Conservation (phyloP, 805 yeast species). For the Starmerella davenportii region DNA sequence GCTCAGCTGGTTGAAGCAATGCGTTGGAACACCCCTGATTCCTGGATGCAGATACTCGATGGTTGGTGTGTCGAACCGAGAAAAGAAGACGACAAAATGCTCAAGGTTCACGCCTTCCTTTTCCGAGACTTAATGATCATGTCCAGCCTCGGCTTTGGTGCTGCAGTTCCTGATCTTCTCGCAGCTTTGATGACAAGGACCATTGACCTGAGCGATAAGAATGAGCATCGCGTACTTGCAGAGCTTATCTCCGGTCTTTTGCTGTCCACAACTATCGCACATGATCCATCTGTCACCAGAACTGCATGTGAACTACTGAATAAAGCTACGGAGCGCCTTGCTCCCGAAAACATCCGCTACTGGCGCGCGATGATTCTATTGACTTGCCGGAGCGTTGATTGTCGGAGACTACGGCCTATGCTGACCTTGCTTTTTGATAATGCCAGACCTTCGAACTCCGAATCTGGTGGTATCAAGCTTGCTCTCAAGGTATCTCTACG, state of each 20-base stretch:
- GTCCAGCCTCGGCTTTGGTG: slow-evolving; percentile 4
- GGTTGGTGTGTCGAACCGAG: slow-evolving; percentile 42
- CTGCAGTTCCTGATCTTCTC: slow-evolving; percentile 36
- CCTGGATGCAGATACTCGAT: slow-evolving; percentile 20
- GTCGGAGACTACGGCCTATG: slow-evolving; percentile 34
- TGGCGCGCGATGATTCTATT: slow-evolving; percentile 70
- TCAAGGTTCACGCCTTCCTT: slow-evolving; percentile 49
- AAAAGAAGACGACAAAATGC: slow-evolving; percentile 34
- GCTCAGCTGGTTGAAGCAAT: neutral
- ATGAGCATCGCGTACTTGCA: slow-evolving; percentile 54
- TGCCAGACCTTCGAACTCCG: slow-evolving; percentile 4
- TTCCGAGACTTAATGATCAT: slow-evolving; percentile 31
- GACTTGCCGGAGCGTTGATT: slow-evolving; percentile 39
- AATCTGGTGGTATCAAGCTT: slow-evolving; percentile 9
- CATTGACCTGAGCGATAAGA: slow-evolving; percentile 37
- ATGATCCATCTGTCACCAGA: neutral
- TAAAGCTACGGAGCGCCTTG: slow-evolving; percentile 39
- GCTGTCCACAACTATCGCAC: slow-evolving; percentile 6
- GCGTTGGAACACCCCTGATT: neutral
- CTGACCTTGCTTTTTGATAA: neutral
- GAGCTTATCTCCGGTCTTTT: slow-evolving; percentile 29
- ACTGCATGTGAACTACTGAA: slow-evolving; percentile 8
- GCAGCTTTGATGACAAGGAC: slow-evolving; percentile 19
- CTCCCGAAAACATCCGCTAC: slow-evolving; percentile 52
- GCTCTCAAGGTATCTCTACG: slow-evolving; percentile 5